Base-by-base conservation (phyloP, 192 early-diverging fungal species). In the Podila epicladia region DNA sequence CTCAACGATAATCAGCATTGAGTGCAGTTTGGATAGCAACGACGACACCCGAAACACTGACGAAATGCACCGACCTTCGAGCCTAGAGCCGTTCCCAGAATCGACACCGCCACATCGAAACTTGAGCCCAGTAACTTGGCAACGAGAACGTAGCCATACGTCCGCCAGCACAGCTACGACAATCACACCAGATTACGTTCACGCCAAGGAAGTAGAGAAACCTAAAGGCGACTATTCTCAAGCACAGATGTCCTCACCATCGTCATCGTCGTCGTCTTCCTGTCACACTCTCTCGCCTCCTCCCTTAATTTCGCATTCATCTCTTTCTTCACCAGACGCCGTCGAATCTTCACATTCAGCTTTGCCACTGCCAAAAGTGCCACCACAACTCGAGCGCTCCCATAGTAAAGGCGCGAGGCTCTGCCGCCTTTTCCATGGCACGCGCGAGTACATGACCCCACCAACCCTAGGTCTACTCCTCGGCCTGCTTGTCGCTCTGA, bases 1-100 rank as follows among this genome's bases (percentile, higher is more conserved):
- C 5, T 79, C 76, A 9, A 79, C 76, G 7, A 72, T 79, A 65
- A 72, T 79, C 22, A 72, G 70, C 45, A 51, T 72, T 58, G 76
- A 72, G 28, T 62, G 66, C 58, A 70, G 72, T n/a, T 64, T 64
- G 20, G 9, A 67, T 20, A 70, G 64, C 17, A 35, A 63, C n/a
- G 26, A 65, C 62, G 20, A n/a, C 2, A 38, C 9, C 31, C 4
- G n/a, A 5, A 13, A 12, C 32, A 11, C 31, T 5, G 22, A 33
- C 11, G 33, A 35, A 0, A 19, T 38, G 20, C n/a, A 15, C 9
- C n/a, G 5, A 8, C 62, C 1, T 38, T 33, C 19, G 4, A 38
- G 17, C 9, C 62, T 1, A 9, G 31, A n/a, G 4, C 12, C 41
- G 15, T 29, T 29, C 29, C 41, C 41, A 17, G 4, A 45, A 15